Percentiles rank a stretch among this genome's conserved stretches.
Conservation (phyloP, 306 rosid genomes). For the Prunus dulcis region DNA sequence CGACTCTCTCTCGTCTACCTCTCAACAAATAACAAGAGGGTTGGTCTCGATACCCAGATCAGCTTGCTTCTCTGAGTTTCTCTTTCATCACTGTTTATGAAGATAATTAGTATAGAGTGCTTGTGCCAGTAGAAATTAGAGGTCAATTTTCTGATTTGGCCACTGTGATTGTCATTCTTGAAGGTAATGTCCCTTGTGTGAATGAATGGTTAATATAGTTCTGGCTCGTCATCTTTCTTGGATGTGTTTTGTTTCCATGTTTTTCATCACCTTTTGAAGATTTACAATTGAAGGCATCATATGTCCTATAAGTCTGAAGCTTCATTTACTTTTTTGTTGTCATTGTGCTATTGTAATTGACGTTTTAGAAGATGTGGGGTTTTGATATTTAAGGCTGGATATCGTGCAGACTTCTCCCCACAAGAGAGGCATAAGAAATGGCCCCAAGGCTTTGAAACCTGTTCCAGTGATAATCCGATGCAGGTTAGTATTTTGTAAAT, state of each 20-base stretch:
- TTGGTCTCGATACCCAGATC: too few species aligned
- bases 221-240: background rate
- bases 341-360: background rate
- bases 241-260: background rate
- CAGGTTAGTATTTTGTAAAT: conserved; percentile 49
- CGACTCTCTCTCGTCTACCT: too few species aligned
- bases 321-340: background rate
- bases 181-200: too few species aligned
- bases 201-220: background rate
- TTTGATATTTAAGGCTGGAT: conserved; percentile 8
- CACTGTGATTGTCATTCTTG: too few species aligned
- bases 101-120: too few species aligned
- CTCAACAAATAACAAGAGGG: too few species aligned
- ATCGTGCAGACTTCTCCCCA: conserved; percentile 39
- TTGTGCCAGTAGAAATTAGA: too few species aligned
- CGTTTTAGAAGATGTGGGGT: background rate
- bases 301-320: background rate
- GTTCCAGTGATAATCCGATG: conserved; percentile 68
- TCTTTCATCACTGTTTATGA: too few species aligned
- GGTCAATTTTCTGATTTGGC: too few species aligned
- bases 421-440: conserved; percentile 63
- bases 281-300: background rate
- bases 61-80: too few species aligned
- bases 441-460: conserved; percentile 83
- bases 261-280: background rate